A percentile compares a stretch with the other conserved stretches of the same genome.
Conservation (phyloP, 768 basidiomycete genomes). For the Infundibulicybe gibba region DNA sequence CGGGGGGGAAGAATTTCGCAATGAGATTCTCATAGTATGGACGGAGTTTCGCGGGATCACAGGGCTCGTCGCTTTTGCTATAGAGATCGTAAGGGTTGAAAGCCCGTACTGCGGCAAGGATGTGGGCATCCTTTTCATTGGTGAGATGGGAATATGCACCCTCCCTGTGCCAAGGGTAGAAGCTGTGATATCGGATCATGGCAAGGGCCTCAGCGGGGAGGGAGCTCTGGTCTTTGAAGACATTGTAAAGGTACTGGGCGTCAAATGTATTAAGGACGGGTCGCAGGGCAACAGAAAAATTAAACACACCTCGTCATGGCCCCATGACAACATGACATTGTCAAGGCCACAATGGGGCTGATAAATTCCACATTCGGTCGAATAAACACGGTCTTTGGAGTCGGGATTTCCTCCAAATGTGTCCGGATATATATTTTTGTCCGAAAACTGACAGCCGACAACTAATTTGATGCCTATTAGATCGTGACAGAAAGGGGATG, state of each 20-base stretch:
- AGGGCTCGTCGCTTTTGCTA: slow-evolving; percentile 77
- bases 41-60: slow-evolving; percentile 56
- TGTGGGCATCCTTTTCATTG: slow-evolving; percentile 61
- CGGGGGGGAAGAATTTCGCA: slow-evolving; percentile 79
- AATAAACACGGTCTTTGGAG: slow-evolving; percentile 57
- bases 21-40: slow-evolving; percentile 87
- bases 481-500: slow-evolving; percentile 3
- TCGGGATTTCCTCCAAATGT: slow-evolving; percentile 78
- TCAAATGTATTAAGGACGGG: background rate
- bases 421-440: slow-evolving; percentile 78
- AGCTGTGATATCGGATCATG: slow-evolving; percentile 94
- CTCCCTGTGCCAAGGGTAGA: slow-evolving; percentile 95
- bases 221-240: slow-evolving; percentile 77
- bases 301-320: slow-evolving; percentile 79
- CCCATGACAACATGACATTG: slow-evolving; percentile 88
- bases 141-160: slow-evolving; percentile 79
- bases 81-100: slow-evolving; percentile 97
- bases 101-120: slow-evolving; percentile 71
- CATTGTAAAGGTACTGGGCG: slow-evolving; percentile 74
- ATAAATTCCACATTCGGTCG: slow-evolving; percentile 73
- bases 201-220: slow-evolving; percentile 80
- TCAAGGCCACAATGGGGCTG: slow-evolving; percentile 77
- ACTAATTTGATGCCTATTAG: slow-evolving; percentile 27
- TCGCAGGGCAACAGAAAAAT: slow-evolving; percentile 2
- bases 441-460: slow-evolving; percentile 84